Evolutionary conservation across 768 basidiomycete genomes (phyloP).

Genomic region (Tricholoma sp.): DNA sequence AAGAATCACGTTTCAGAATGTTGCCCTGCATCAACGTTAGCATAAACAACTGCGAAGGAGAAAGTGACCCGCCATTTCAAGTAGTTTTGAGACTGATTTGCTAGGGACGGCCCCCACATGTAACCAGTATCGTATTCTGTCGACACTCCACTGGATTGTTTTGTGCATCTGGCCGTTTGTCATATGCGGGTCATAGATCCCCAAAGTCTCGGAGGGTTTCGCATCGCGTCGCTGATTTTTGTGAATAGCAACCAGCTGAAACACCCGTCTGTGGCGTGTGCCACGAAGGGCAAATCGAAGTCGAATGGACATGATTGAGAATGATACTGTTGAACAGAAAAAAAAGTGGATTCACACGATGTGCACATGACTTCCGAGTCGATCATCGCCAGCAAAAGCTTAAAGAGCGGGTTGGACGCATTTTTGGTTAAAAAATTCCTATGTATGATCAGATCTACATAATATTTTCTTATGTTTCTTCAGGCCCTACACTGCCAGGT

Average conservation of each 20-base stretch:
- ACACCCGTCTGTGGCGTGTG: slow-evolving; percentile 63
- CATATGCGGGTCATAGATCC: slow-evolving; percentile 73
- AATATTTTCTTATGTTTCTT: too few species aligned
- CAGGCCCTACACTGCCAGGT: slow-evolving; percentile 67
- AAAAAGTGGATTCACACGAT: not conserved
- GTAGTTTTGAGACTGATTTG: slow-evolving; percentile 66
- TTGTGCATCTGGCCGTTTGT: slow-evolving; percentile 51
- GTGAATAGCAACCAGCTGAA: slow-evolving; percentile 83
- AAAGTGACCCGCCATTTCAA: slow-evolving; percentile 66
- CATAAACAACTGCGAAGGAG: not conserved
- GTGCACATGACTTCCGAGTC: not conserved
- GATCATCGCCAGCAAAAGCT: too few species aligned
- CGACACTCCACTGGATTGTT: slow-evolving; percentile 84
- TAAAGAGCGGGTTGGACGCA: too few species aligned
- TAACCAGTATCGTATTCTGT: slow-evolving; percentile 89
- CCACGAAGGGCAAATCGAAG: slow-evolving; percentile 85
- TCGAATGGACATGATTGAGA: slow-evolving; percentile 67
- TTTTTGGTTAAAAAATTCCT: too few species aligned
- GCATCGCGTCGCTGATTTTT: slow-evolving; percentile 69
- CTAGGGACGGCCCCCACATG: slow-evolving; percentile 79
- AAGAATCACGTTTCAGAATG: slow-evolving; percentile 52
- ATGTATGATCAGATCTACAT: too few species aligned
- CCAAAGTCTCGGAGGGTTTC: slow-evolving; percentile 82
- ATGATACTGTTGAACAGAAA: too few species aligned
- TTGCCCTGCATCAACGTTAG: slow-evolving; percentile 42